Percentiles rank a stretch among this genome's conserved stretches.
Conservation (phyloP, 148 eudicot species). For the Bassia scoparia region DNA sequence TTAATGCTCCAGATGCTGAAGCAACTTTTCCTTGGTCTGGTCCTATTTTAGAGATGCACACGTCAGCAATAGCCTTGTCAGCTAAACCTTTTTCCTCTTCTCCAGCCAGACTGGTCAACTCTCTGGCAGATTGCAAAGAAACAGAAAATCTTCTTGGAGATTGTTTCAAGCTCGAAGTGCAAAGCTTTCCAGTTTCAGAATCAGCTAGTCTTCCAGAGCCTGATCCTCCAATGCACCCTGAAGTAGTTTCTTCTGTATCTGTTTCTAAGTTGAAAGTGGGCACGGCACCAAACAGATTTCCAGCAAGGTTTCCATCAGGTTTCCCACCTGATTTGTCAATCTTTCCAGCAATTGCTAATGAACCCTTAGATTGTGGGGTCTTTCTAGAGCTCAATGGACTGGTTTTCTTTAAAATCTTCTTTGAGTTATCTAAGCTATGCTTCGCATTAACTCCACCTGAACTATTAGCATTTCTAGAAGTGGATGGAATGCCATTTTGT, state of each 20-base stretch:
- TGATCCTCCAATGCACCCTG: conserved; percentile 24
- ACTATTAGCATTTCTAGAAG: conserved; percentile 32
- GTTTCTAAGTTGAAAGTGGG: conserved; percentile 23
- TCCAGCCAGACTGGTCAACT: not conserved
- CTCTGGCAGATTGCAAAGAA: conserved; percentile 7
- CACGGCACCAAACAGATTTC: conserved; percentile 22
- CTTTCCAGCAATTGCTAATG: conserved; percentile 12
- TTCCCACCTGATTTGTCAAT: conserved; percentile 1
- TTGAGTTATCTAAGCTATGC: conserved; percentile 29
- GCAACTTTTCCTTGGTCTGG: conserved; percentile 19
- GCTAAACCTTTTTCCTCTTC: not conserved
- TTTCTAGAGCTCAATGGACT: conserved; percentile 18
- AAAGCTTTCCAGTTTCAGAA: conserved; percentile 8
- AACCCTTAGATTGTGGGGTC: conserved; percentile 13
- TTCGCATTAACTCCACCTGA: conserved; percentile 28
- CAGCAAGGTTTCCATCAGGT: not conserved
- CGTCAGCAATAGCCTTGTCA: conserved; percentile 24
- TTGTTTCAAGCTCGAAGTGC: conserved; percentile 12
- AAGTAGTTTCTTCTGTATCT: conserved; percentile 16
- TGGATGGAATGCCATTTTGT: conserved; percentile 24
- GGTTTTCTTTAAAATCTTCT: conserved; percentile 40
- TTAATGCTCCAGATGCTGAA: conserved; percentile 25
- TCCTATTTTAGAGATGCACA: conserved; percentile 24
- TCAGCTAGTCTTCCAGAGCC: not conserved
- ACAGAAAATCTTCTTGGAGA: conserved; percentile 11